phyloP scores from a whole-genome alignment of 2,329 filamentous ascomycete species.

The Akanthomyces lecanii region DNA sequence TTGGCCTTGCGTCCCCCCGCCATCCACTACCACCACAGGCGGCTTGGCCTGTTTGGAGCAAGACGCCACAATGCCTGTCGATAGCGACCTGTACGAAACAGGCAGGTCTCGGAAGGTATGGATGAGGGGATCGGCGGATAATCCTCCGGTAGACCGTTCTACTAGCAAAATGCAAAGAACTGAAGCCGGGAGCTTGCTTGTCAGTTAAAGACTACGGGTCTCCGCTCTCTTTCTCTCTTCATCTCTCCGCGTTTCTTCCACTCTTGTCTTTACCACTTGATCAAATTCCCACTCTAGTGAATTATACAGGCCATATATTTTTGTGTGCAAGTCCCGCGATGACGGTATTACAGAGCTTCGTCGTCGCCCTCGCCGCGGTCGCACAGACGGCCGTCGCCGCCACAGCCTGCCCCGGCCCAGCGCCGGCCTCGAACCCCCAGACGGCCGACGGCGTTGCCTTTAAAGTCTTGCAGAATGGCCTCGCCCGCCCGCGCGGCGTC shows the following conservation, averaged over 20 bases:
- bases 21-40: not conserved
- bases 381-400: not conserved
- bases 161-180: not conserved
- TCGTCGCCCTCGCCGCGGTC: not conserved
- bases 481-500: constrained; percentile 29
- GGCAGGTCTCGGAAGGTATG: not conserved
- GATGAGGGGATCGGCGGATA: not conserved
- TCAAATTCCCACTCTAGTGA: not conserved
- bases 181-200: too few species aligned
- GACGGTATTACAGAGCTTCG: constrained; percentile 5
- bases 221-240: not conserved
- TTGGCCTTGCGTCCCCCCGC: not conserved
- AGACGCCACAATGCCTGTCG: constrained; percentile 1
- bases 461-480: constrained; percentile 26
- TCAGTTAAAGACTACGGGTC: not conserved
- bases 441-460: constrained; percentile 25
- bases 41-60: not conserved
- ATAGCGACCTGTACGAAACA: constrained; percentile 4
- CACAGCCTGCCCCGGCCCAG: constrained; percentile 11
- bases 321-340: not conserved
- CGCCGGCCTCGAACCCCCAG: constrained; percentile 17
- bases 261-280: not conserved
- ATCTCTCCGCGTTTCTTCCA: not conserved
- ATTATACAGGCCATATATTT: not conserved
- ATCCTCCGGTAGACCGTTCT: not conserved